A percentile compares a stretch with the other conserved stretches of the same genome.
Evolutionary conservation across 345 rosid species (phyloP).

Genomic region (Geranium brycei): DNA sequence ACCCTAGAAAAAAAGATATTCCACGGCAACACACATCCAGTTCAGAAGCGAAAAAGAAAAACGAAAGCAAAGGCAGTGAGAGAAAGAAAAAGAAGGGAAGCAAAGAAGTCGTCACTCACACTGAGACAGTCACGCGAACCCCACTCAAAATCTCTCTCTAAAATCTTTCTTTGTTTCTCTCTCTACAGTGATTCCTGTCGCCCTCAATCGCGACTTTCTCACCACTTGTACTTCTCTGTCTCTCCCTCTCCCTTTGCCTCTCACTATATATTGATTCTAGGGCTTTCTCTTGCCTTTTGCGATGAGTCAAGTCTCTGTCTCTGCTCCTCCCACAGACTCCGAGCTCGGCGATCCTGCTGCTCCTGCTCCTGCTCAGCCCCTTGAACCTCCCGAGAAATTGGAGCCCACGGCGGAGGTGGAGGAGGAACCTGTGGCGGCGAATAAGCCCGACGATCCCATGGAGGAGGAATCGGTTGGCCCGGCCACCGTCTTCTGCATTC

Average conservation of each 20-base stretch:
- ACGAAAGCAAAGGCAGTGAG: no score
- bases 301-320: slow-evolving; percentile 7
- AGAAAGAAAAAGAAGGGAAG: no score
- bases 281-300: slow-evolving; percentile 18
- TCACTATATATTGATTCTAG: slow-evolving; percentile 25
- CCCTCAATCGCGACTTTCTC: slow-evolving; percentile 79
- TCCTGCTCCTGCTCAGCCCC: slow-evolving; percentile 11
- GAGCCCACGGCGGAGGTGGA: slow-evolving; percentile 4
- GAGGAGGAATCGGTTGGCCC: slow-evolving; percentile 69
- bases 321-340: slow-evolving; percentile 11
- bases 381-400: slow-evolving; percentile 16
- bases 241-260: slow-evolving; percentile 11
- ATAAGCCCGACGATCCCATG: slow-evolving; percentile 43
- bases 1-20: no score
- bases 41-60: no score
- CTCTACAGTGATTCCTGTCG: slow-evolving; percentile 67
- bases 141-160: slow-evolving; percentile 23
- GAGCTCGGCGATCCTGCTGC: slow-evolving; percentile 17
- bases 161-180: slow-evolving; percentile 13
- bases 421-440: slow-evolving; percentile 14
- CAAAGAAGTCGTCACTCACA: background rate
- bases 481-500: slow-evolving; percentile 73
- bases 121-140: slow-evolving; percentile 24
- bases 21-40: no score
- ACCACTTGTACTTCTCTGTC: slow-evolving; percentile 26